phyloP scores from a whole-genome alignment of 352 stramenopile species.

The Thraustochytrium sp. region DNA sequence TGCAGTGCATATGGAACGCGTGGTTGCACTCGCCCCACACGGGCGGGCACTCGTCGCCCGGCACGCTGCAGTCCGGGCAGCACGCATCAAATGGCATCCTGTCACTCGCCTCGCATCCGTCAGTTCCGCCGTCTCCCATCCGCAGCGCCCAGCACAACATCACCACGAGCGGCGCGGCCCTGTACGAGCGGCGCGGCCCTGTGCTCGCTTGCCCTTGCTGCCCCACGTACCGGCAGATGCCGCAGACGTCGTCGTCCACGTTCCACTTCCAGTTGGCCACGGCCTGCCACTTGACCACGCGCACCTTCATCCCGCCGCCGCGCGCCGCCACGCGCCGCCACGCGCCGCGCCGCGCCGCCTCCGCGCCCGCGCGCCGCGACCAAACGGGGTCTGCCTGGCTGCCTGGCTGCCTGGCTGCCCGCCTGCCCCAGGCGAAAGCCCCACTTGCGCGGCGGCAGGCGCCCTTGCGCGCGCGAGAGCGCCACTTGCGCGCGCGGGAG shows the following conservation, averaged over 20 bases:
- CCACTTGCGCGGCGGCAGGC: too few relatives aligned
- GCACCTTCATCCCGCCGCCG: constrained; percentile 53
- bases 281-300: constrained; percentile 73
- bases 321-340: too few relatives aligned
- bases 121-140: neutral
- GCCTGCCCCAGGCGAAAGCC: too few relatives aligned
- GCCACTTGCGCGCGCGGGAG: too few relatives aligned
- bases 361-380: too few relatives aligned
- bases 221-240: constrained; percentile 56
- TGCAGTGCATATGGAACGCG: constrained; percentile 85
- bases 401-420: too few relatives aligned
- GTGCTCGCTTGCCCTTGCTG: neutral
- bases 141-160: neutral
- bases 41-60: constrained; percentile 53
- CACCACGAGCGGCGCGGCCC: neutral
- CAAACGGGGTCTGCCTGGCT: too few relatives aligned
- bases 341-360: too few relatives aligned
- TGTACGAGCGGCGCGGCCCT: too few relatives aligned
- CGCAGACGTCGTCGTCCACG: constrained; percentile 75
- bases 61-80: constrained; percentile 66
- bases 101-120: neutral
- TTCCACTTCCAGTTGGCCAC: constrained; percentile 82
- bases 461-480: too few relatives aligned
- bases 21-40: constrained; percentile 81
- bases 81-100: constrained; percentile 57